These are phyloP conservation scores for Lipomyces japonicus DNA, from an alignment of 805 yeast species.

Conservation along the genomic window DNA sequence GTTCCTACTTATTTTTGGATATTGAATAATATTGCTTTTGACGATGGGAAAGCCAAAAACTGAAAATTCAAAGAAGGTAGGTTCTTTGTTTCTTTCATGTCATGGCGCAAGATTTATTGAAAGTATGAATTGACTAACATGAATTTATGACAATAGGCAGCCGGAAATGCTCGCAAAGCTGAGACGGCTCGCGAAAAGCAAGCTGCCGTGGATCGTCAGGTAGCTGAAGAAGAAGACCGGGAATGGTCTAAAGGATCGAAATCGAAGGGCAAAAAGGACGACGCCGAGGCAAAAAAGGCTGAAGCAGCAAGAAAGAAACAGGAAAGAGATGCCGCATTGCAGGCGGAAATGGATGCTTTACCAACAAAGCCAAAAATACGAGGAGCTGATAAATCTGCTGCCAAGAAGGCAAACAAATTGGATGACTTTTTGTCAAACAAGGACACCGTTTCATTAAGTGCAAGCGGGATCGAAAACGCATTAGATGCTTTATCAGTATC, in stretches of 20 bases:
- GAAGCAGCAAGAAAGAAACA: conserved; percentile 76
- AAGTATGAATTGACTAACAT: background rate
- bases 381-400: conserved; percentile 66
- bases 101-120: background rate
- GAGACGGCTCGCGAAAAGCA: conserved; percentile 58
- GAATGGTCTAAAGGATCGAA: conserved; percentile 72
- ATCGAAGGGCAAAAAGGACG: conserved; percentile 65
- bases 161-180: conserved; percentile 46
- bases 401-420: conserved; percentile 56
- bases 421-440: conserved; percentile 63
- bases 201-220: conserved; percentile 47
- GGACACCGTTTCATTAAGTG: conserved; percentile 45
- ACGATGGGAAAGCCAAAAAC: conserved; percentile 26
- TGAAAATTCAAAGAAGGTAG: conserved; percentile 29
- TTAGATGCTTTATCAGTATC: conserved; percentile 72
- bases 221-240: conserved; percentile 54
- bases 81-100: background rate
- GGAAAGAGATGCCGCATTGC: conserved; percentile 67
- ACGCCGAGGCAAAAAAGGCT: conserved; percentile 62
- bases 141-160: conserved; percentile 29
- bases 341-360: conserved; percentile 60
- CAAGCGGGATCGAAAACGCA: conserved; percentile 74
- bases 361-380: conserved; percentile 56
- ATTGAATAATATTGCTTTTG: no score
- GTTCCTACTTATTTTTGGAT: no score